Conservation (phyloP, 805 yeast genomes). For the Wickerhamomyces queroliae region DNA sequence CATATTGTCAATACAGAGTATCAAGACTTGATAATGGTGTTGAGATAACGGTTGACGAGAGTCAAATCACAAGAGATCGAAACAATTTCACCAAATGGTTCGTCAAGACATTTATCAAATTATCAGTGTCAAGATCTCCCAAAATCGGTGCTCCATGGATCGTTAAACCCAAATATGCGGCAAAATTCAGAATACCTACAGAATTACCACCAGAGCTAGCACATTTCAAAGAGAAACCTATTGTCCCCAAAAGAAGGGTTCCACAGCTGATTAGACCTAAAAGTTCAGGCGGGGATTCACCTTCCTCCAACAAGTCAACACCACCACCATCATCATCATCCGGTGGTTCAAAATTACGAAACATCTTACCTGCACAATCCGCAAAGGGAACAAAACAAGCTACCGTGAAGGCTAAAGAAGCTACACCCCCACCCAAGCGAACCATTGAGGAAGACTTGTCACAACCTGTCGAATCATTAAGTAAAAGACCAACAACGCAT, state of each 20-base stretch:
- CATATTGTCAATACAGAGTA: constrained; percentile 66
- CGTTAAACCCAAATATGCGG: constrained; percentile 72
- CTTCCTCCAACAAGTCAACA: background rate
- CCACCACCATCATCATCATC: constrained; percentile 1
- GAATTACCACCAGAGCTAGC: constrained; percentile 51
- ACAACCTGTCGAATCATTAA: constrained; percentile 12
- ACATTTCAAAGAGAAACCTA: constrained; percentile 18
- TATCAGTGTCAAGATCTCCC: constrained; percentile 54
- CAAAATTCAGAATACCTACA: constrained; percentile 56
- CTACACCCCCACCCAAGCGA: constrained; percentile 13
- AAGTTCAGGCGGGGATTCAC: background rate
- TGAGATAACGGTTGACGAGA: constrained; percentile 67
- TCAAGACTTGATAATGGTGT: constrained; percentile 45
- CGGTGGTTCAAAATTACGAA: background rate
- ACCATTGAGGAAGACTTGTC: constrained; percentile 17
- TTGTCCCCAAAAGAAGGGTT: constrained; percentile 1
- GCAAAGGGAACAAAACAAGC: constrained; percentile 1
- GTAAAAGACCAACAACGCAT: constrained; percentile 17
- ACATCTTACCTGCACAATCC: background rate
- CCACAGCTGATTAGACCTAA: constrained; percentile 12
- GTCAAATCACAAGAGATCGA: constrained; percentile 75
- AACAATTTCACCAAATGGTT: constrained; percentile 85
- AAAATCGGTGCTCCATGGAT: constrained; percentile 97
- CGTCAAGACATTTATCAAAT: constrained; percentile 84
- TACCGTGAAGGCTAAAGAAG: constrained; percentile 2